These are phyloP conservation scores for Tolypocladium inflatum DNA, from an alignment of 2,329 filamentous ascomycete species.

Conservation along the genomic window DNA sequence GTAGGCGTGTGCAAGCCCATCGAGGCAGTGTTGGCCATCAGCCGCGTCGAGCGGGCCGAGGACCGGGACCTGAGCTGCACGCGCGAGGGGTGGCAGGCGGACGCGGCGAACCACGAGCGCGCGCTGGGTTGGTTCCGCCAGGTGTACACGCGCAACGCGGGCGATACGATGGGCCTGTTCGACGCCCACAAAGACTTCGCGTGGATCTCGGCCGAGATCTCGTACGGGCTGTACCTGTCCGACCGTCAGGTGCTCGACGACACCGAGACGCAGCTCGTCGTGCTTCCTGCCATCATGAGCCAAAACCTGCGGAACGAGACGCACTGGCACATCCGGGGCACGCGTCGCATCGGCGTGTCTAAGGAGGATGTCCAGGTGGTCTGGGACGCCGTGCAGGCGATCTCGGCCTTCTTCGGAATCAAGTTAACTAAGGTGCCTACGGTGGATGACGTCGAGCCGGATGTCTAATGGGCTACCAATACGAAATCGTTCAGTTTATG, in stretches of 20 bases:
- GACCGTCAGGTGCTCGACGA: conserved; percentile 45
- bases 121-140: neutral
- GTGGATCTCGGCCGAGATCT: conserved; percentile 45
- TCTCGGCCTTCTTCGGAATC: neutral
- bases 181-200: conserved; percentile 29
- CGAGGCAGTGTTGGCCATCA: neutral
- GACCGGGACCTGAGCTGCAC: neutral
- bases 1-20: neutral
- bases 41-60: neutral
- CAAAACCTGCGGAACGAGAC: conserved; percentile 44
- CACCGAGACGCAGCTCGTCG: conserved; percentile 44
- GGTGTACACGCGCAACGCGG: conserved; percentile 41
- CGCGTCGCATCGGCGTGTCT: neutral
- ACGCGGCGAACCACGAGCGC: neutral
- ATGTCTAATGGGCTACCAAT: neutral
- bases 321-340: conserved; percentile 37
- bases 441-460: neutral
- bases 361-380: neutral
- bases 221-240: conserved; percentile 47
- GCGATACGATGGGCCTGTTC: conserved; percentile 22
- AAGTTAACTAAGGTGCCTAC: neutral
- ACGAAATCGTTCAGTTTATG: too few relatives aligned
- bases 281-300: conserved; percentile 45
- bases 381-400: neutral
- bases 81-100: neutral